Evolutionary conservation across 1,139 yeast species (phyloP), one percentile per base, ranked within the genome.

Genomic region (Debaryomyces coudertii): DNA sequence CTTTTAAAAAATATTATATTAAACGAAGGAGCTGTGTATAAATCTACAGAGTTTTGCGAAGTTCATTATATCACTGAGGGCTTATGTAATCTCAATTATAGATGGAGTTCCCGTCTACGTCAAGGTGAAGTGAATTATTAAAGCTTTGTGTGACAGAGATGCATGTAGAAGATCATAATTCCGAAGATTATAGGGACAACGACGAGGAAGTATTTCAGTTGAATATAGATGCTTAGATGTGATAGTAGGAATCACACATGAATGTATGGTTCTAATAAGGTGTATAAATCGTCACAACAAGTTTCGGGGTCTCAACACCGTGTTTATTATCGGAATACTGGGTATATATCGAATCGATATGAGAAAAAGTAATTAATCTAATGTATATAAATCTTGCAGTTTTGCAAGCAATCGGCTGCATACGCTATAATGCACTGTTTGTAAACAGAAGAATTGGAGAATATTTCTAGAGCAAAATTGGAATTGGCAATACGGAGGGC

Each of bases 51-150:
- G 11, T 33, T 33, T 33, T 33, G 36, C 36, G 20, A n/a, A 20
- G 36, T n/a, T 33, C 24, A 18, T 18, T 33, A 15, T 15, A 14
- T 7, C 8, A 15, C 9, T 18, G 18, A 16, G 7, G 8, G 22
- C 23, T 33, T 33, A 33, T 11, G 36, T 33, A 33, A 33, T 11
- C 36, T n/a, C n/a, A n/a, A n/a, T n/a, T n/a, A n/a, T n/a, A n/a
- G n/a, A n/a, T n/a, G n/a, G n/a, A n/a, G n/a, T 15, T 31, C 2
- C 11, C n/a, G 20, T 15, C 20, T 29, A 15, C 3, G n/a, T 8
- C 15, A 15, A 8, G 15, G 7, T 28, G 12, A 4, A 20, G 22
- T 20, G 22, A 20, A n/a, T n/a, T n/a, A n/a, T 20, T 5, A 5
- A 20, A 20, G 22, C 22, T 4, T 20, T 4, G 22, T 20, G 22